Percentiles rank a stretch among this genome's conserved stretches.
These are phyloP conservation scores for Escovopsis weberi DNA, from an alignment of 2,329 filamentous ascomycete genomes.

Conservation along the genomic window DNA sequence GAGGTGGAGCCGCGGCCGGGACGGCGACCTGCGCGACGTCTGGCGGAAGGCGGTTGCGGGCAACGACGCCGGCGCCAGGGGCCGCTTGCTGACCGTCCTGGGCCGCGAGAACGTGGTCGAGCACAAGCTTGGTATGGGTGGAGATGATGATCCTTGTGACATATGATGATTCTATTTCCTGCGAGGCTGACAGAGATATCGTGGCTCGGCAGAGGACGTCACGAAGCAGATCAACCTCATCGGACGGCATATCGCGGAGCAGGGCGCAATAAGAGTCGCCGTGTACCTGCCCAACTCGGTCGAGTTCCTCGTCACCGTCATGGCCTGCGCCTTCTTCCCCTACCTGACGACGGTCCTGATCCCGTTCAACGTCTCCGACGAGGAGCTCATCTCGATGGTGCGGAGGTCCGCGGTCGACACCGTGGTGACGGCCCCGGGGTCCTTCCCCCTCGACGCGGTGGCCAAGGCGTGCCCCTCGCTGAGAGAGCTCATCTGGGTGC, in stretches of 20 bases:
- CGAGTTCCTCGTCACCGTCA: conserved; percentile 69
- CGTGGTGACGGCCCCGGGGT: conserved; percentile 71
- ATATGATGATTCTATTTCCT: neutral
- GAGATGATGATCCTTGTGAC: no score
- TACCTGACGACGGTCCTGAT: conserved; percentile 72
- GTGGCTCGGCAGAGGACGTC: conserved; percentile 40
- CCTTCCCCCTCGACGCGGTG: conserved; percentile 66
- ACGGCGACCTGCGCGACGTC: conserved; percentile 83
- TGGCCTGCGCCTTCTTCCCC: conserved; percentile 75
- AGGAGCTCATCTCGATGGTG: conserved; percentile 57
- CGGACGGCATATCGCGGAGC: conserved; percentile 59
- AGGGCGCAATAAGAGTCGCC: conserved; percentile 62
- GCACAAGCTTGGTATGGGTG: conserved; percentile 42
- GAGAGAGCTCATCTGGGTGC: conserved; percentile 77
- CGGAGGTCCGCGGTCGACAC: conserved; percentile 62
- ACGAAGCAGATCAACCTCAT: conserved; percentile 80
- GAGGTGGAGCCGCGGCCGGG: conserved; percentile 69
- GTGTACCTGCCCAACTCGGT: conserved; percentile 88
- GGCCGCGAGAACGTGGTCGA: conserved; percentile 63
- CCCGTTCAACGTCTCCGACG: conserved; percentile 62
- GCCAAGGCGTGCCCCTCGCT: conserved; percentile 55
- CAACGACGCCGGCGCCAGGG: conserved; percentile 51
- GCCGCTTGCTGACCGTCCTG: conserved; percentile 63
- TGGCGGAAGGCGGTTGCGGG: conserved; percentile 62
- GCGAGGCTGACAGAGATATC: conserved; percentile 7